These are phyloP conservation scores for Fusarium clavum DNA, from an alignment of 2,329 filamentous ascomycete genomes.

Conservation along the genomic window DNA sequence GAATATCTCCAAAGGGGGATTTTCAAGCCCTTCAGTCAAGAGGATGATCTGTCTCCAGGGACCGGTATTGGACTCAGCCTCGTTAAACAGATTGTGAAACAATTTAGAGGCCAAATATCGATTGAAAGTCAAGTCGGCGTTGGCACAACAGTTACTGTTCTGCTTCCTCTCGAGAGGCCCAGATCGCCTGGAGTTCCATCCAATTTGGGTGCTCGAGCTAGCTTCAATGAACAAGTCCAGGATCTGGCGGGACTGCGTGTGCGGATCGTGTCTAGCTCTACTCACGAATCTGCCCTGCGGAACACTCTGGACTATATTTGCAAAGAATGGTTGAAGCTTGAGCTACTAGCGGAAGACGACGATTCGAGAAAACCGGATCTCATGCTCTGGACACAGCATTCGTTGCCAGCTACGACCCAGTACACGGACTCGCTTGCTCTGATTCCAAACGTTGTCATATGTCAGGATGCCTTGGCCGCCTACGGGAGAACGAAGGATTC, in stretches of 20 bases:
- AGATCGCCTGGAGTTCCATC: background rate
- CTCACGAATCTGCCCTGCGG: too few relatives aligned
- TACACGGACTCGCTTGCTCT: background rate
- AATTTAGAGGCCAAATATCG: background rate
- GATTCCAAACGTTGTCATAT: background rate
- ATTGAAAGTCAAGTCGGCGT: background rate
- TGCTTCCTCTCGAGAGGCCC: background rate
- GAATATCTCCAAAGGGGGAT: background rate
- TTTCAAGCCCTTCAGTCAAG: constrained; percentile 2
- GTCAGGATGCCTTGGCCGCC: background rate
- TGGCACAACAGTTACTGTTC: background rate
- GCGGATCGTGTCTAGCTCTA: background rate
- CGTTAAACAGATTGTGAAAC: background rate
- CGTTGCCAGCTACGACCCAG: background rate
- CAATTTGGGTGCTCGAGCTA: background rate
- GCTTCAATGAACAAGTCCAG: background rate
- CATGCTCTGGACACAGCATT: background rate
- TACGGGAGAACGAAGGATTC: background rate
- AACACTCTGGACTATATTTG: background rate
- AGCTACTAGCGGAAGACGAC: background rate
- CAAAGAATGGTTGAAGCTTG: constrained; percentile 4
- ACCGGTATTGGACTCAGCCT: background rate
- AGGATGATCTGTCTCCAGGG: background rate
- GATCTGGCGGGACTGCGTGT: background rate
- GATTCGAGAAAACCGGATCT: background rate